Evolutionary conservation across 139 green algal genomes (phyloP).

Genomic region (Volvox reticuliferus): DNA sequence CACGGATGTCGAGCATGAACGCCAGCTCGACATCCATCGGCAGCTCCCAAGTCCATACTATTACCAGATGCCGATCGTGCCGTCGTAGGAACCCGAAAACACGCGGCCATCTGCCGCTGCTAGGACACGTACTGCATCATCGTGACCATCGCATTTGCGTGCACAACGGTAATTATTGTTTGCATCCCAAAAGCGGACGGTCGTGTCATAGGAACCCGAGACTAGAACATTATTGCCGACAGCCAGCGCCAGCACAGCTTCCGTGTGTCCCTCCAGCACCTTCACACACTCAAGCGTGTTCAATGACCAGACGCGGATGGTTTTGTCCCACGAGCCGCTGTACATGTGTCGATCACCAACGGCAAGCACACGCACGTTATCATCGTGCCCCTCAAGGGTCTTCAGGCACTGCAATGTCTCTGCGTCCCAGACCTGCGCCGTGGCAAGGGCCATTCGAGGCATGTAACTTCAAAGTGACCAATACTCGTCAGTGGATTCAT

Average conservation of each 20-base stretch:
- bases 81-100: constrained; percentile 94
- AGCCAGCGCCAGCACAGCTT: constrained; percentile 94
- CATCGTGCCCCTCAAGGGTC: constrained; percentile 90
- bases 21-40: not conserved
- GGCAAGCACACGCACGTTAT: constrained; percentile 94
- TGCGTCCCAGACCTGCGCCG: constrained; percentile 84
- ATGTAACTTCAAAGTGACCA: too few relatives aligned
- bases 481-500: too few relatives aligned
- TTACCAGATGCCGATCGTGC: constrained; percentile 90
- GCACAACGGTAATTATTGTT: constrained; percentile 82
- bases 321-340: constrained; percentile 95
- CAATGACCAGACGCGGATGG: constrained; percentile 90
- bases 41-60: not conserved
- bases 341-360: constrained; percentile 84
- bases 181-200: constrained; percentile 92
- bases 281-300: constrained; percentile 80
- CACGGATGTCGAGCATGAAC: too few relatives aligned
- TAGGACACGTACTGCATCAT: constrained; percentile 94
- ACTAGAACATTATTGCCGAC: constrained; percentile 77
- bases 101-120: constrained; percentile 78
- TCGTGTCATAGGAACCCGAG: constrained; percentile 89
- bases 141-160: constrained; percentile 90
- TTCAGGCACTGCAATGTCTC: constrained; percentile 84
- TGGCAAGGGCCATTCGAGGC: too few relatives aligned
- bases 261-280: constrained; percentile 90